Evolutionary conservation across 2,329 filamentous ascomycete species (phyloP).

Genomic region (Aotearoamyces nothofagi): DNA sequence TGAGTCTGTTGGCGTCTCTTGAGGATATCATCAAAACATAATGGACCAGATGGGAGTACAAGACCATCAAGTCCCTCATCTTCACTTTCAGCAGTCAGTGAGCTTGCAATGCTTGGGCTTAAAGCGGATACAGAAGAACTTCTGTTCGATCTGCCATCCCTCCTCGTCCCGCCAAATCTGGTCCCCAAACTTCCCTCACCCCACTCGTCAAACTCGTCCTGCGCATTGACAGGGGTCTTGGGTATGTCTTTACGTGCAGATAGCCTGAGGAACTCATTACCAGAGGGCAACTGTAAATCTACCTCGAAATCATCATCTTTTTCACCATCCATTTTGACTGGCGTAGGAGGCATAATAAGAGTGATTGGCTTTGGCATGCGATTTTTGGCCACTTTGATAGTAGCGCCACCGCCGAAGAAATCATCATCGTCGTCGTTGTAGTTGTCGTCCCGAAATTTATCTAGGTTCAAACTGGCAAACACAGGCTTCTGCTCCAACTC

Average conservation of each 20-base stretch:
- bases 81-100: constrained; percentile 81
- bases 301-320: constrained; percentile 54
- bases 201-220: constrained; percentile 81
- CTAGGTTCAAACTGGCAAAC: constrained; percentile 36
- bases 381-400: constrained; percentile 52
- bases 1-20: constrained; percentile 51
- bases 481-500: constrained; percentile 12
- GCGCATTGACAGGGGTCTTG: constrained; percentile 41
- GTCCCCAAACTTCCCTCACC: constrained; percentile 87
- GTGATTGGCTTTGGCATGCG: constrained; percentile 35
- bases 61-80: constrained; percentile 88
- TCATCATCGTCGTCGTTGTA: constrained; percentile 45
- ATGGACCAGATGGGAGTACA: constrained; percentile 64
- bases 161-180: constrained; percentile 71
- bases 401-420: constrained; percentile 45
- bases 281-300: constrained; percentile 56
- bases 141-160: constrained; percentile 63
- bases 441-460: constrained; percentile 47
- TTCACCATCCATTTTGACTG: constrained; percentile 24
- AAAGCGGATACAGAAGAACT: constrained; percentile 81
- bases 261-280: constrained; percentile 46
- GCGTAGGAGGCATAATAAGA: constrained; percentile 39
- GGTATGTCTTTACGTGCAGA: constrained; percentile 44
- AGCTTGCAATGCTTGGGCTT: constrained; percentile 86
- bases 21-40: constrained; percentile 70